A percentile compares a stretch with the other conserved stretches of the same genome.
Conservation (phyloP, 495 filamentous ascomycete species). For the Talaromyces stipitatus region DNA sequence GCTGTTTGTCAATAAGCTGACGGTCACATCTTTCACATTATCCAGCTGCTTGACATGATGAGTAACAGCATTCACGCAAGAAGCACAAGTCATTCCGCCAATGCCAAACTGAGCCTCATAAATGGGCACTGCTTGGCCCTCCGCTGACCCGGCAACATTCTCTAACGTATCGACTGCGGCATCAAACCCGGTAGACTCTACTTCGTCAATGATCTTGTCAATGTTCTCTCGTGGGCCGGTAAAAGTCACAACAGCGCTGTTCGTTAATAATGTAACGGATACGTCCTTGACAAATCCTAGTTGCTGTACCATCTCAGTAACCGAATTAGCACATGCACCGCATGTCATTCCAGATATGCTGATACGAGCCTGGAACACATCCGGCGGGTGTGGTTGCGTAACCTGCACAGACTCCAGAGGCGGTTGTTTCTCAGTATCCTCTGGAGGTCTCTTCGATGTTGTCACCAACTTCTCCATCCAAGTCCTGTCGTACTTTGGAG, state of each 20-base stretch:
- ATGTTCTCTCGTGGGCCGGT: constrained; percentile 32
- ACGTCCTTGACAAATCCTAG: constrained; percentile 45
- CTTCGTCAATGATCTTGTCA: constrained; percentile 34
- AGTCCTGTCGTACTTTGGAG: not conserved
- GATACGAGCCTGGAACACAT: constrained; percentile 36
- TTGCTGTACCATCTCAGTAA: constrained; percentile 42
- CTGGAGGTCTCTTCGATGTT: not conserved
- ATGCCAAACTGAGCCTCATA: constrained; percentile 29
- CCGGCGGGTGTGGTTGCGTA: constrained; percentile 1
- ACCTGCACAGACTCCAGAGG: not conserved
- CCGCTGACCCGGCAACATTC: constrained; percentile 9
- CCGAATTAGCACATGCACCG: constrained; percentile 49
- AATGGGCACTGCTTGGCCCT: constrained; percentile 15
- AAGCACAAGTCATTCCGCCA: constrained; percentile 44
- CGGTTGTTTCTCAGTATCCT: not conserved
- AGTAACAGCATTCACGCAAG: constrained; percentile 36
- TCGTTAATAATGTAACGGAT: constrained; percentile 51
- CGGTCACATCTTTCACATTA: constrained; percentile 30
- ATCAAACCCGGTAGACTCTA: constrained; percentile 52
- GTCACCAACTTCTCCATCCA: constrained; percentile 1
- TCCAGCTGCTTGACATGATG: constrained; percentile 25
- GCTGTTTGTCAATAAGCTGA: constrained; percentile 39
- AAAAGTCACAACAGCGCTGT: constrained; percentile 45
- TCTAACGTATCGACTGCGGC: constrained; percentile 39
- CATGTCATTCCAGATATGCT: constrained; percentile 61